A percentile compares a stretch with the other conserved stretches of the same genome.
Conservation (phyloP, 2,329 filamentous ascomycete species). For the Sordariomycetes sp. region DNA sequence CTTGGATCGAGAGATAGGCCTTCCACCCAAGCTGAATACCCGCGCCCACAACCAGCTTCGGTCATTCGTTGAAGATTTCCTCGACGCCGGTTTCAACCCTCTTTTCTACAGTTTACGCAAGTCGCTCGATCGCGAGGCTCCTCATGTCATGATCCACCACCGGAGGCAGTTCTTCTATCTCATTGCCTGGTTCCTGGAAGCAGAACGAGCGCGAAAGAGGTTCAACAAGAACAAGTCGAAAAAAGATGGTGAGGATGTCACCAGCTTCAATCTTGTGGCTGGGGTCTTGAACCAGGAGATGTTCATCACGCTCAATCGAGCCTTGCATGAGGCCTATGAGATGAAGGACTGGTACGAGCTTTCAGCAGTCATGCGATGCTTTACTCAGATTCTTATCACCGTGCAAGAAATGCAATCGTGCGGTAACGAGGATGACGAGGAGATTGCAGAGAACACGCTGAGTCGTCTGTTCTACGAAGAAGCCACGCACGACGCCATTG, state of each 20-base stretch:
- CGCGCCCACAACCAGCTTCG: constrained; percentile 70
- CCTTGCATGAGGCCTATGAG: constrained; percentile 71
- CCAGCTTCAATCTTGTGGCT: constrained; percentile 80
- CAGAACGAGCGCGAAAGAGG: constrained; percentile 65
- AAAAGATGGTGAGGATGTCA: constrained; percentile 41
- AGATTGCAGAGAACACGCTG: constrained; percentile 95
- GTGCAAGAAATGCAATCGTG: constrained; percentile 89
- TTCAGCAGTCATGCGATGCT: constrained; percentile 83
- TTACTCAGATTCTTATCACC: constrained; percentile 87
- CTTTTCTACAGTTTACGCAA: constrained; percentile 77
- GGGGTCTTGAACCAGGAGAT: constrained; percentile 90
- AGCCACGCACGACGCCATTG: constrained; percentile 79
- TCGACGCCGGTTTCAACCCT: constrained; percentile 93
- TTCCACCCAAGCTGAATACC: constrained; percentile 58
- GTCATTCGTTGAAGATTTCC: constrained; percentile 81
- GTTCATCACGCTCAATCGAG: constrained; percentile 78
- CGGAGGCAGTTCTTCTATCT: constrained; percentile 85
- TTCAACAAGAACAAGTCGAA: constrained; percentile 41
- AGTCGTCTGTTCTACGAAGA: constrained; percentile 99
- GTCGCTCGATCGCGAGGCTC: constrained; percentile 81
- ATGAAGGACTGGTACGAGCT: constrained; percentile 82
- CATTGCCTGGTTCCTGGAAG: constrained; percentile 84
- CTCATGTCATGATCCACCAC: constrained; percentile 70
- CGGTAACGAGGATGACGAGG: constrained; percentile 81
- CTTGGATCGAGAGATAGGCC: constrained; percentile 67